A percentile compares a stretch with the other conserved stretches of the same genome.
phyloP scores from a whole-genome alignment of 768 basidiomycete species.

The Myochromella boudieri region DNA sequence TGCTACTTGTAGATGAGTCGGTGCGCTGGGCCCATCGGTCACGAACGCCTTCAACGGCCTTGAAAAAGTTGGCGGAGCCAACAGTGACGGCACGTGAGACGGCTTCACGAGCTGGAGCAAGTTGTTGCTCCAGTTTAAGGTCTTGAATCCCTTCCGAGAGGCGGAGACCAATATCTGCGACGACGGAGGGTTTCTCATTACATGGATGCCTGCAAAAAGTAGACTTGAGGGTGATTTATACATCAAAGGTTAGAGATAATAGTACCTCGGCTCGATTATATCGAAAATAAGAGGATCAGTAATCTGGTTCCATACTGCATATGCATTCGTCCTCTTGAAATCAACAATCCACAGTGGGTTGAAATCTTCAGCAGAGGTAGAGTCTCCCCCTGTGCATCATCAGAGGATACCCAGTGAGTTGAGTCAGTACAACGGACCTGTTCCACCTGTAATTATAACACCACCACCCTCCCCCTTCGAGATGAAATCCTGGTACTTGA shows the following conservation, averaged over 20 bases:
- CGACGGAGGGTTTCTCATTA: conserved; percentile 84
- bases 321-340: conserved; percentile 86
- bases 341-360: conserved; percentile 86
- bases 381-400: conserved; percentile 44
- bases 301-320: conserved; percentile 83
- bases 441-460: conserved; percentile 67
- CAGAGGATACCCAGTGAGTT: neutral
- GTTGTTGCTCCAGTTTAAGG: conserved; percentile 86
- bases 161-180: conserved; percentile 89
- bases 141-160: conserved; percentile 94
- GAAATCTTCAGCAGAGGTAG: conserved; percentile 73
- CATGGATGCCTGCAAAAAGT: conserved; percentile 76
- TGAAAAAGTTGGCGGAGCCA: conserved; percentile 81
- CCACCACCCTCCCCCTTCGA: conserved; percentile 62
- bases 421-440: conserved; percentile 34
- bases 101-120: conserved; percentile 92
- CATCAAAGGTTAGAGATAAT: conserved; percentile 4
- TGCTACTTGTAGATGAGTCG: conserved; percentile 16
- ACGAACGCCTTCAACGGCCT: conserved; percentile 86
- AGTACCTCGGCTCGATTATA: conserved; percentile 88
- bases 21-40: conserved; percentile 59
- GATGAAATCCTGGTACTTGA: conserved; percentile 89
- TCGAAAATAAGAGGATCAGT: conserved; percentile 96
- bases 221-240: neutral
- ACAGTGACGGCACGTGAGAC: conserved; percentile 72